Evolutionary conservation across 2,329 filamentous ascomycete species (phyloP), one percentile per base, ranked within the genome.

Genomic region (Ophiostoma montium): DNA sequence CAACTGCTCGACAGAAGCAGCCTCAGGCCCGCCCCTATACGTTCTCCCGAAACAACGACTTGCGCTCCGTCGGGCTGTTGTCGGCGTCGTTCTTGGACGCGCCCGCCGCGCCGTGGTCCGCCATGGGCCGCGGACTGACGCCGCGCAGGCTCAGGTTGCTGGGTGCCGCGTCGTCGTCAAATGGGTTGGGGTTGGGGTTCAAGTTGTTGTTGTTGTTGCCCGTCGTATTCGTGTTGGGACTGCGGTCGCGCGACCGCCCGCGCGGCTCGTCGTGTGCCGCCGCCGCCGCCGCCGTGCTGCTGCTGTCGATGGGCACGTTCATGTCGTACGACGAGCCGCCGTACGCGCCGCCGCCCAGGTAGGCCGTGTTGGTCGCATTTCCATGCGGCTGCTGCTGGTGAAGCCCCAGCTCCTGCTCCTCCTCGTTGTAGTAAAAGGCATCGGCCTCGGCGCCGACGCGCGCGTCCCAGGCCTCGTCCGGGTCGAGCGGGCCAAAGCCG

Each of bases 391-490:
- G 51, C 45, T 41, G 45, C 38, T 33, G 46, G 47, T 63, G 62
- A 46, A 69, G 58, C 0, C 81, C 82, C 5, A 87, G 67, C 63
- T 88, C 84, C 60, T 84, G 78, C 65, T 86, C 84, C 65, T 86
- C 84, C 61, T 90, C 86, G 51, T 51, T 52, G 60, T 86, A 82
- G 61, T 81, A 80, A 12, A 65, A 55, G 11, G 53, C 67, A 59
- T 83, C 80, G 16, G 81, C 77, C 63, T 89, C 85, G 57, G 79
- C 72, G 51, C 84, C 84, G 5, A 94, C 85, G 52, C 84, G 72
- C 54, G 84, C 67, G 66, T 92, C 86, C 87, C 87, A 94, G 2
- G 86, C 85, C 60, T 89, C 85, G 61, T 94, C 86, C 1, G 84
- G 84, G 59, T 92, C 86, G 42, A 87, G 72, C 4, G 79, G 70